Conservation (phyloP, 331 rosid species). For the Telfairia occidentalis region DNA sequence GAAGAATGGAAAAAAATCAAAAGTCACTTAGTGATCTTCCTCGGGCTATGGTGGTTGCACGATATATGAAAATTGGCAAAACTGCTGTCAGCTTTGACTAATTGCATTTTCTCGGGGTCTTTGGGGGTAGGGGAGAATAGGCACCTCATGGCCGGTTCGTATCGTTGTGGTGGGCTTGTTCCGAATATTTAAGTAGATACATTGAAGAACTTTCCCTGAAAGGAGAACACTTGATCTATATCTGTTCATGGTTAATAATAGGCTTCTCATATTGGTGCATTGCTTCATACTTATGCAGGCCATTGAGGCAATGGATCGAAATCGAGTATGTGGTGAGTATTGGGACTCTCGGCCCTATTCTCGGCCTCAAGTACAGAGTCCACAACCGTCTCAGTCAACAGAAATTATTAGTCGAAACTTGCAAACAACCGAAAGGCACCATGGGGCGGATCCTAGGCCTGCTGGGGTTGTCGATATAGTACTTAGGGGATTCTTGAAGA, state of each 20-base stretch:
- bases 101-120: not conserved
- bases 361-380: conserved; percentile 76
- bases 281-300: conserved; percentile 33
- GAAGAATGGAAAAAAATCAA: not conserved
- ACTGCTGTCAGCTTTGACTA: not conserved
- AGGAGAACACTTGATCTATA: not conserved
- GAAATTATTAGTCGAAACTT: conserved; percentile 24
- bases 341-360: conserved; percentile 98
- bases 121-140: not conserved
- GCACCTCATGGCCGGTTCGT: not conserved
- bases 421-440: conserved; percentile 2
- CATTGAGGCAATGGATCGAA: conserved; percentile 78
- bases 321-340: conserved; percentile 65
- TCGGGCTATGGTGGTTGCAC: not conserved
- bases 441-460: conserved; percentile 17
- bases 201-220: not conserved
- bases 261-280: not conserved
- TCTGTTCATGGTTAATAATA: not conserved
- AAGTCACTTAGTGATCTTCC: not conserved
- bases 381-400: conserved; percentile 37
- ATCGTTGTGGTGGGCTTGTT: not conserved
- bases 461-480: conserved; percentile 22
- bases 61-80: not conserved
- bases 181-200: not conserved
- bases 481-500: conserved; percentile 50